Conservation (phyloP, 2,329 filamentous ascomycete species). For the Escovopsis weberi region DNA sequence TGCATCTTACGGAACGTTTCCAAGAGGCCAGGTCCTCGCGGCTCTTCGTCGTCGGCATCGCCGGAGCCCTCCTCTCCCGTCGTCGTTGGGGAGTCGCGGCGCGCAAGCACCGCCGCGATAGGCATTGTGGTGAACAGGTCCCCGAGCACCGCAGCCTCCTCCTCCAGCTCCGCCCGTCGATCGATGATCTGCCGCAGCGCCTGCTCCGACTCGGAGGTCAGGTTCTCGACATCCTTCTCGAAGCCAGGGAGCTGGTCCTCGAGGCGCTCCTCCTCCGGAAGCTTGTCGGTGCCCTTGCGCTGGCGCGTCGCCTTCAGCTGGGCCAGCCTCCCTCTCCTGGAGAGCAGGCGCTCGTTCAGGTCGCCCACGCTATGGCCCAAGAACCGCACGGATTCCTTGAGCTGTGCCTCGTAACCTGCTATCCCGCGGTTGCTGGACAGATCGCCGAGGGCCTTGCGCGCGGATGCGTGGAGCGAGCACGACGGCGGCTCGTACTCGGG, state of each 20-base stretch:
- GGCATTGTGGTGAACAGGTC: conserved; percentile 18
- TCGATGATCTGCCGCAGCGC: conserved; percentile 36
- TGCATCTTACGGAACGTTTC: conserved; percentile 22
- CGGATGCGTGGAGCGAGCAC: conserved; percentile 27
- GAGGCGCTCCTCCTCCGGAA: conserved; percentile 21
- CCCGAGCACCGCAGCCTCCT: conserved; percentile 27
- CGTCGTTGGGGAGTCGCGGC: conserved; percentile 6
- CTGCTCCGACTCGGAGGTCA: conserved; percentile 32
- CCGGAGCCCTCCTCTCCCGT: conserved; percentile 5
- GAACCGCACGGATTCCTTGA: conserved; percentile 28
- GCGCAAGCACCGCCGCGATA: neutral
- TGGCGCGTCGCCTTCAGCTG: conserved; percentile 19
- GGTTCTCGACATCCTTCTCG: conserved; percentile 22
- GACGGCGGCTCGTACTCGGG: conserved; percentile 36
- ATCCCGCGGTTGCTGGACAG: conserved; percentile 27
- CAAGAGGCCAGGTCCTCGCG: conserved; percentile 14
- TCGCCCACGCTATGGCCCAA: conserved; percentile 31
- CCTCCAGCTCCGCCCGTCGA: conserved; percentile 32
- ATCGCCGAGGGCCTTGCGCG: conserved; percentile 25
- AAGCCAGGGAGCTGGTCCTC: conserved; percentile 26
- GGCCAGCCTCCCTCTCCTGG: conserved; percentile 21
- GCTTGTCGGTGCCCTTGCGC: conserved; percentile 21
- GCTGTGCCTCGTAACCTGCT: conserved; percentile 29
- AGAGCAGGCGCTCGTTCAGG: conserved; percentile 32
- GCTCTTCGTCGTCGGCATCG: conserved; percentile 11